Conservation (phyloP, 2,329 filamentous ascomycete genomes). For the Alternaria viburni region DNA sequence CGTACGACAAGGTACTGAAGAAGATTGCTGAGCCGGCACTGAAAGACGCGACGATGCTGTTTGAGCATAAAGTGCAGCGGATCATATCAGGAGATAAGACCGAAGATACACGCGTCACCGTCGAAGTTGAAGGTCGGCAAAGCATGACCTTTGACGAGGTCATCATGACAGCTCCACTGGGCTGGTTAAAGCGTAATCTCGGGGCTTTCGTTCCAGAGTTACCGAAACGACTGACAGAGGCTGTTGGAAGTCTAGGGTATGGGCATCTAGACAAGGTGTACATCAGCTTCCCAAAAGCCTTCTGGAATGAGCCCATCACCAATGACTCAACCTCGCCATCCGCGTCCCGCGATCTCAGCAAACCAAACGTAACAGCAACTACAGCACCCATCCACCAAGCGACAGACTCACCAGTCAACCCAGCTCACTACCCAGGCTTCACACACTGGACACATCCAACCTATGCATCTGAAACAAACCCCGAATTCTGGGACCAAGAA, state of each 20-base stretch:
- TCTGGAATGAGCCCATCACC: conserved; percentile 64
- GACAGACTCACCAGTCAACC: conserved; percentile 33
- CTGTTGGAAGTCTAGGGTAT: conserved; percentile 71
- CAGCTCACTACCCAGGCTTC: conserved; percentile 65
- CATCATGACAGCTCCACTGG: conserved; percentile 71
- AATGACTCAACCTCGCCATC: not conserved
- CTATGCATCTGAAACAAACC: conserved; percentile 69
- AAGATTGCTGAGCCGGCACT: conserved; percentile 64
- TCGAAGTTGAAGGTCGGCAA: conserved; percentile 57
- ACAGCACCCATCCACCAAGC: conserved; percentile 46
- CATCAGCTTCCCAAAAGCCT: conserved; percentile 73
- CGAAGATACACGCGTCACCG: conserved; percentile 30
- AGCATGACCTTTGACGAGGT: conserved; percentile 68
- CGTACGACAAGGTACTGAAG: conserved; percentile 65
- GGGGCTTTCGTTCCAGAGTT: conserved; percentile 66
- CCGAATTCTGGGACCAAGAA: conserved; percentile 74
- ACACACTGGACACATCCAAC: conserved; percentile 75
- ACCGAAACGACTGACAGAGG: conserved; percentile 62
- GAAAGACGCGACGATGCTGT: conserved; percentile 61
- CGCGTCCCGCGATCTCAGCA: conserved; percentile 16
- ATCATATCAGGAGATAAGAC: conserved; percentile 37
- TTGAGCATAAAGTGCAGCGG: conserved; percentile 56
- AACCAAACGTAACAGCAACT: conserved; percentile 48
- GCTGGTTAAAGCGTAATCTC: conserved; percentile 54
- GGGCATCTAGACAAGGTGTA: conserved; percentile 72